Evolutionary conservation across 805 yeast species (phyloP), one percentile per base, ranked within the genome.

Genomic region (Yarrowia deformans): DNA sequence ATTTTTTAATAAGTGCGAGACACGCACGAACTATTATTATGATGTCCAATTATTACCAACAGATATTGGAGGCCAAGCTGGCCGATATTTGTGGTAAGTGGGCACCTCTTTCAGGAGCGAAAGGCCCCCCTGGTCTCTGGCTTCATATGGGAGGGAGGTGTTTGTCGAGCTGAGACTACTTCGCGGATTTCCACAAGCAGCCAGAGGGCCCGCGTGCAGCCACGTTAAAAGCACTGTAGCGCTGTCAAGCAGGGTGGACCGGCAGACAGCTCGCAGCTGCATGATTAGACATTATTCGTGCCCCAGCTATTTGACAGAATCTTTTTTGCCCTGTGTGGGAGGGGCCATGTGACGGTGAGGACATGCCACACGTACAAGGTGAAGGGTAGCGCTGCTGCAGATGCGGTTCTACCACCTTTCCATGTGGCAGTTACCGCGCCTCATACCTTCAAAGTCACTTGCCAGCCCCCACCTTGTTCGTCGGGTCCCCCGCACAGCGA

Each of bases 211-310:
- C 58, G 40, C 14, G 58, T 12, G 56, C 60, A 37, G 60, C 60
- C 45, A 54, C 45, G n/a, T 45, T 54, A 54, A 23, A 4, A 13
- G 39, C 45, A 39, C 60, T 54, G 60, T 54, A 54, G 45, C 60
- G 60, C 32, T 54, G 60, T 54, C 45, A 37, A 18, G 45, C 60
- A 39, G 60, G 45, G 60, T 8, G 45, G 29, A 39, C 35, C 23
- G 45, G 45, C 60, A 54, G 60, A 39, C 43, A 37, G 58, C 56
- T 23, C 40, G 39, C 58, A 39, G 60, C 60, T 54, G 60, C 60
- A 54, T 12, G 58, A 19, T 13, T 35, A 16, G 60, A 54, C 60
- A 19, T 54, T 54, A 19, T n/a, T 49, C 39, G 55, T 16, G 39
- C 16, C 55, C 52, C 10, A 29, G 16, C 23, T 49, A 49, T 32